These are phyloP conservation scores for Hypoxylon sp. DNA, from an alignment of 2,329 filamentous ascomycete genomes.

Conservation along the genomic window DNA sequence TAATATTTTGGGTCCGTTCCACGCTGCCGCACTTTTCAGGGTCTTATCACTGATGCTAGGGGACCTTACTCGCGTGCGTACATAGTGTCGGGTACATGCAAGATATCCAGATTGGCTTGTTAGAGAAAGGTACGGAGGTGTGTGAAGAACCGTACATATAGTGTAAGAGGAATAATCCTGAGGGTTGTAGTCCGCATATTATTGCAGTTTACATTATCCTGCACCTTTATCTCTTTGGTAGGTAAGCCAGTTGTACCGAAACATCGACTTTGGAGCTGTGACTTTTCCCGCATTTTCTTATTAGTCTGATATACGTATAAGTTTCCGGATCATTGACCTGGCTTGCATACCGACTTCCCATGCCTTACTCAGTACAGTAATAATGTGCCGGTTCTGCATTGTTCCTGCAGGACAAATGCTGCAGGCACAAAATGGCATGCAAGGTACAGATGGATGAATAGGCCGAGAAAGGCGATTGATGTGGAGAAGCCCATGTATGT, in stretches of 20 bases:
- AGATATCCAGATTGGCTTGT: conserved; percentile 17
- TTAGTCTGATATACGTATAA: conserved; percentile 25
- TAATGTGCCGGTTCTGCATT: conserved; percentile 45
- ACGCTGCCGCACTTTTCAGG: conserved; percentile 29
- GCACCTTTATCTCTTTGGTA: conserved; percentile 5
- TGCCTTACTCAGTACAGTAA: conserved; percentile 42
- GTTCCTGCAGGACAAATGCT: conserved; percentile 54
- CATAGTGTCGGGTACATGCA: background rate
- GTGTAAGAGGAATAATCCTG: conserved; percentile 6
- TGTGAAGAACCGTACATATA: conserved; percentile 11
- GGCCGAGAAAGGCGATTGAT: conserved; percentile 38
- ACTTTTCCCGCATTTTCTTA: conserved; percentile 23
- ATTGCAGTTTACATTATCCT: conserved; percentile 34
- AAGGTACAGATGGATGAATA: conserved; percentile 50
- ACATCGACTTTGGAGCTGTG: conserved; percentile 16
- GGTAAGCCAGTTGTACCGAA: background rate
- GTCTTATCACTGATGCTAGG: conserved; percentile 23
- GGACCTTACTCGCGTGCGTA: conserved; percentile 2
- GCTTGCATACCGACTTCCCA: conserved; percentile 46
- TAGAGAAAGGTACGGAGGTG: conserved; percentile 3
- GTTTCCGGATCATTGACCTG: conserved; percentile 38
- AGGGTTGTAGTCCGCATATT: conserved; percentile 24
- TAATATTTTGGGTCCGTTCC: conserved; percentile 39
- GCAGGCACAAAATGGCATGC: conserved; percentile 53
- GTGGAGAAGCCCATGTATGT: conserved; percentile 40